phyloP scores from a whole-genome alignment of 768 basidiomycete genomes.

The Tubosaeta sp. region DNA sequence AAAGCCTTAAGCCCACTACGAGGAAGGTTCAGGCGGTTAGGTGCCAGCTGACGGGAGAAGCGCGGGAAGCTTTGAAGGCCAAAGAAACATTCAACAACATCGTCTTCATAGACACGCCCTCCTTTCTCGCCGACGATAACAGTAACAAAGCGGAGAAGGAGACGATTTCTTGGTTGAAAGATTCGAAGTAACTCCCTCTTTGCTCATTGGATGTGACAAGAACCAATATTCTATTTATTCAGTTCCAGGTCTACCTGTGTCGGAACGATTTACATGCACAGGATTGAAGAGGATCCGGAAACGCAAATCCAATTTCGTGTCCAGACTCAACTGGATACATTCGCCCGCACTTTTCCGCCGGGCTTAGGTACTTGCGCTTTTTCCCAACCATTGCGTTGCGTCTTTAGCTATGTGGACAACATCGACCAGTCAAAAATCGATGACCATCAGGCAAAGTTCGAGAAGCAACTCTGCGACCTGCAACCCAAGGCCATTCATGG shows the following conservation, averaged over 20 bases:
- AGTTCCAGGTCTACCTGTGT: slow-evolving; percentile 8
- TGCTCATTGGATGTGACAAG: neutral
- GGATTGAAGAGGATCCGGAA: neutral
- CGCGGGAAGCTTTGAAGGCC: too few species aligned
- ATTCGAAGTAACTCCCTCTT: neutral
- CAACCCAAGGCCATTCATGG: too few species aligned
- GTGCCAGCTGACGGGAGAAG: too few species aligned
- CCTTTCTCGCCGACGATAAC: slow-evolving; percentile 1
- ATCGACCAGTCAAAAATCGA: rapidly evolving
- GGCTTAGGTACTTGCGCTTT: neutral
- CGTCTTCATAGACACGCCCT: slow-evolving; percentile 22
- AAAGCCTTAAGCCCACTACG: neutral
- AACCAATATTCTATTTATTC: neutral
- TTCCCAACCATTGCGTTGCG: slow-evolving; percentile 1
- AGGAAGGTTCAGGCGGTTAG: neutral
- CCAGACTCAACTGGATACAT: slow-evolving; percentile 6
- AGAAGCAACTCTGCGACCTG: neutral
- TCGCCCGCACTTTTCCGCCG: slow-evolving; percentile 4
- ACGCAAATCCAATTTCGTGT: neutral
- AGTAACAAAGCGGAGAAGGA: neutral
- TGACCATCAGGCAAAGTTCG: neutral
- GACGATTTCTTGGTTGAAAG: slow-evolving; percentile 5
- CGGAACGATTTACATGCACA: slow-evolving; percentile 17
- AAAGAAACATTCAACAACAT: neutral
- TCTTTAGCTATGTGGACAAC: slow-evolving; percentile 3